Conservation (phyloP, 768 basidiomycete genomes). For the Epithele typhae region DNA sequence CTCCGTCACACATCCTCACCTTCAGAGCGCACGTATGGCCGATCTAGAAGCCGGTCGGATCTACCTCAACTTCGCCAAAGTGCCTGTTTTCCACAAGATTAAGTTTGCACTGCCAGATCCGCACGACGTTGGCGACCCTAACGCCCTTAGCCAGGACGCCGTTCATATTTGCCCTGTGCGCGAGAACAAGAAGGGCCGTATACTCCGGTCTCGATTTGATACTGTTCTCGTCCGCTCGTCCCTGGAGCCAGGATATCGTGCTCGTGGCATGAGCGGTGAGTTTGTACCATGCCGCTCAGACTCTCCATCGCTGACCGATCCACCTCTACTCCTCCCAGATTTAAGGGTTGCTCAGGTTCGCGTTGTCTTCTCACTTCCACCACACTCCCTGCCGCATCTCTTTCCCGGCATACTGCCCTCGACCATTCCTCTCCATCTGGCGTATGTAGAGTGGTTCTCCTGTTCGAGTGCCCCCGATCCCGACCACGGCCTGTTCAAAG, state of each 20-base stretch:
- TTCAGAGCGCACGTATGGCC: neutral
- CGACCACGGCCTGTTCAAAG: constrained; percentile 23
- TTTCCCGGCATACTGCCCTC: constrained; percentile 5
- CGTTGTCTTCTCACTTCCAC: constrained; percentile 24
- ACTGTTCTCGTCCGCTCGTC: constrained; percentile 3
- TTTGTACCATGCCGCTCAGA: no score
- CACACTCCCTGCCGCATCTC: neutral
- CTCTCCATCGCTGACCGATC: no score
- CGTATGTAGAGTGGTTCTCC: constrained; percentile 29
- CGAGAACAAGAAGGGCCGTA: neutral
- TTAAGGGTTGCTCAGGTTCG: constrained; percentile 27
- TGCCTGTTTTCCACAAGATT: constrained; percentile 11
- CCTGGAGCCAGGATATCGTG: neutral
- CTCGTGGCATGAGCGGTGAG: no score
- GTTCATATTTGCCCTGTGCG: constrained; percentile 2
- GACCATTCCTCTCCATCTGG: constrained; percentile 17
- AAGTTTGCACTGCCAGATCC: constrained; percentile 2
- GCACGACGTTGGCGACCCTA: neutral
- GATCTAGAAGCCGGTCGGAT: neutral
- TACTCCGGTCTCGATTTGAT: constrained; percentile 1
- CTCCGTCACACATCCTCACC: neutral
- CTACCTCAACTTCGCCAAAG: neutral
- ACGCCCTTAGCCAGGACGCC: neutral
- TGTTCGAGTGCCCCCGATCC: constrained; percentile 15
- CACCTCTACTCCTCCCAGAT: neutral